Conservation (phyloP, 2,329 filamentous ascomycete species). For the Sodiomyces alkalinus region DNA sequence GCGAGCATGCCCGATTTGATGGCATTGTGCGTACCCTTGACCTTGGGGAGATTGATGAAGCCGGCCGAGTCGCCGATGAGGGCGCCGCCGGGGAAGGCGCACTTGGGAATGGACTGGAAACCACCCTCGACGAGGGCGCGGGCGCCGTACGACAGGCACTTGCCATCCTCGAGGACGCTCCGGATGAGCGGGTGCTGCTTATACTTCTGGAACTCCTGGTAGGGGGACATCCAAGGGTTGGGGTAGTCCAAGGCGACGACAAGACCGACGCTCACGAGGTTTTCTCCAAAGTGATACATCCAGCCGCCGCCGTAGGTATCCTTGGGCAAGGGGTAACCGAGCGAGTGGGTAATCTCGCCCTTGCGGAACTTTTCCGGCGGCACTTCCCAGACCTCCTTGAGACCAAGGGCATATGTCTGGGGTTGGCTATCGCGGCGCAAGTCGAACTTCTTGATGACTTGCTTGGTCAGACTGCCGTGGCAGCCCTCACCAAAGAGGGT, state of each 20-base stretch:
- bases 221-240: conserved; percentile 93
- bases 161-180: conserved; percentile 79
- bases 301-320: conserved; percentile 96
- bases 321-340: conserved; percentile 79
- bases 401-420: conserved; percentile 85
- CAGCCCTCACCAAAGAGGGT: conserved; percentile 92
- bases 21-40: conserved; percentile 95
- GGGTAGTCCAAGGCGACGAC: conserved; percentile 91
- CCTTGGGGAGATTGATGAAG: conserved; percentile 94
- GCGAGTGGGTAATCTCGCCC: conserved; percentile 72
- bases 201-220: conserved; percentile 94
- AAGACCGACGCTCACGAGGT: conserved; percentile 80
- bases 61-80: conserved; percentile 93
- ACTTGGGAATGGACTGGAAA: conserved; percentile 95
- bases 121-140: conserved; percentile 86
- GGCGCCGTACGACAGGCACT: conserved; percentile 93
- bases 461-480: conserved; percentile 88
- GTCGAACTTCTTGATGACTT: conserved; percentile 89
- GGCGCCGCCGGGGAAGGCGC: conserved; percentile 88
- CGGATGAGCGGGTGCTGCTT: conserved; percentile 93
- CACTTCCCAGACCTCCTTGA: conserved; percentile 98
- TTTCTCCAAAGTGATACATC: conserved; percentile 99
- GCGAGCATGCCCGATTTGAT: conserved; percentile 97
- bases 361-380: conserved; percentile 82
- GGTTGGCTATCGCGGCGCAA: conserved; percentile 76